Base-by-base conservation (phyloP, 805 yeast genomes). In the Candida sonorensis region DNA sequence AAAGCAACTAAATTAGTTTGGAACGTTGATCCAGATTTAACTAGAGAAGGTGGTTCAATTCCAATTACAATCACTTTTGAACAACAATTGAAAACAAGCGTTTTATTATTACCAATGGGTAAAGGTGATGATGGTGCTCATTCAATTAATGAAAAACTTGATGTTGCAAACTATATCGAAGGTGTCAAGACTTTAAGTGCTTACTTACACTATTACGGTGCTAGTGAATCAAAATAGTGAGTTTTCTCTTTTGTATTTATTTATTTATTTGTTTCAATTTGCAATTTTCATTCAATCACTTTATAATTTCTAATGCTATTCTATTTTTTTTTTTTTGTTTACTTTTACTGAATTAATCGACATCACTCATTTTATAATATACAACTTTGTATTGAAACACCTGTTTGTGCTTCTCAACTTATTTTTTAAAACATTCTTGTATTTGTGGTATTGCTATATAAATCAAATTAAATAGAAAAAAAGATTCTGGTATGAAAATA, bases 41-140 rank as follows among this genome's bases (percentile, higher is more conserved):
- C 97, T 25, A 80, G 99, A 67, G 99, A 92, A 66, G 99, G 99
- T 52, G 99, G 99, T 23, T 88, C 97, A 4, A 92, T 92, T 54
- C 99, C 99, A 44, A 88, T 92, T 58, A 90, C 99, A 15, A 63
- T 92, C 46, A 81, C 95, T 22, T 92, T 92, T 63, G 96, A 92
- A 67, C 71, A 87, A 51, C 78, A 77, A 55, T 72, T 92, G 52
- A 78, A 83, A 49, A 83, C 94, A 16, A 79, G 79, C 42, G 97
- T 88, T 21, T 68, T 92, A 42, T 69, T 92, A 52, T 74, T 92
- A 49, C 98, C 99, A 42, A 83, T 92, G 82, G 99, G 99, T 44
- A 81, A 94, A 64, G 98, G 98, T 46, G 97, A 92, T 58, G 99
- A 92, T 55, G 98, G 98, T 50, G 98, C 99, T 29, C 99, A 92